phyloP scores from a whole-genome alignment of 1,139 yeast species.

The Pichia terricola region DNA sequence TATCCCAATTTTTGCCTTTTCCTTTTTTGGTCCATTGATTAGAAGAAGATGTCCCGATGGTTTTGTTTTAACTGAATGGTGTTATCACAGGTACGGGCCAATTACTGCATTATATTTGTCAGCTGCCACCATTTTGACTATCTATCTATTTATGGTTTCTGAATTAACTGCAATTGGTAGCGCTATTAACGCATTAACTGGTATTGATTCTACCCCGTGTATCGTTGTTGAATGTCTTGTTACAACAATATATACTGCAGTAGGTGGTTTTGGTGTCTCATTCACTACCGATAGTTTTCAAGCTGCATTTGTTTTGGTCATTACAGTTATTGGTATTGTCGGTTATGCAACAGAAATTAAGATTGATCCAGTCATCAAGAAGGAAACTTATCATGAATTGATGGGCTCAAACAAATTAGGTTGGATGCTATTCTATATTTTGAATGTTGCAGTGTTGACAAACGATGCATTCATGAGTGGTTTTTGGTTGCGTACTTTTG shows the following conservation, averaged over 20 bases:
- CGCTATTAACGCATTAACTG: constrained; percentile 72
- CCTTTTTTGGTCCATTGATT: constrained; percentile 72
- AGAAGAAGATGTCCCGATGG: constrained; percentile 80
- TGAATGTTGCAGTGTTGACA: constrained; percentile 78
- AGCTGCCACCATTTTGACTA: constrained; percentile 73
- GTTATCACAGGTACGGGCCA: constrained; percentile 66
- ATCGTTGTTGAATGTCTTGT: constrained; percentile 82
- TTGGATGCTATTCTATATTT: constrained; percentile 81
- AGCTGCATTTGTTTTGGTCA: constrained; percentile 60
- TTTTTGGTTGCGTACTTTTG: constrained; percentile 91
- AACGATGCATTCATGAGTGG: constrained; percentile 88
- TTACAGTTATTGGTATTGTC: constrained; percentile 61
- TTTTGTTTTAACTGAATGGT: constrained; percentile 94
- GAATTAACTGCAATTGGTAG: constrained; percentile 74
- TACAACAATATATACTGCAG: constrained; percentile 75
- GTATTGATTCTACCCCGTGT: constrained; percentile 70
- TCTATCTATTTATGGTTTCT: constrained; percentile 81
- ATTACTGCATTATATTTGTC: constrained; percentile 68
- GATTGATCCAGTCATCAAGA: constrained; percentile 54
- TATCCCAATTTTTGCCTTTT: constrained; percentile 74
- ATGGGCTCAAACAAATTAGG: constrained; percentile 63
- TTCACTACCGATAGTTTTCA: constrained; percentile 85
- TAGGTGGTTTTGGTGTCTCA: constrained; percentile 87
- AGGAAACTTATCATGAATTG: constrained; percentile 45
- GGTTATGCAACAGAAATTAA: constrained; percentile 75